Conservation (phyloP, 345 rosid species). For the Conringia planisiliqua region DNA sequence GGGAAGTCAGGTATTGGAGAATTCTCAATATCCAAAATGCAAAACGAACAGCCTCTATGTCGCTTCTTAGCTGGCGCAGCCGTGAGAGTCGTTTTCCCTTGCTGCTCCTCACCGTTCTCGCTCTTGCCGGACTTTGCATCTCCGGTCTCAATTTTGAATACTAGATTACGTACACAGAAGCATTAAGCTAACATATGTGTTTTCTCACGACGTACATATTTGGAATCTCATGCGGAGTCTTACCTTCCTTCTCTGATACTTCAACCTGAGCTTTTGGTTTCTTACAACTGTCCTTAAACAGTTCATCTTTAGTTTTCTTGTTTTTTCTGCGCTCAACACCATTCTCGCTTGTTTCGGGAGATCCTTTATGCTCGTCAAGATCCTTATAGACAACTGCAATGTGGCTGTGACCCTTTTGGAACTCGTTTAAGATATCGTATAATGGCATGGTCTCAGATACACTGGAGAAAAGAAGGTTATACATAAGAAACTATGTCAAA, state of each 20-base stretch:
- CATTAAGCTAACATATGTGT: background rate
- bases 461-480: conserved; percentile 31
- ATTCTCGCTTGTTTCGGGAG: conserved; percentile 36
- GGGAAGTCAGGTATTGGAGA: conserved; percentile 64
- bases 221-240: conserved; percentile 17
- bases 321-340: conserved; percentile 32
- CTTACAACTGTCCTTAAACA: conserved; percentile 58
- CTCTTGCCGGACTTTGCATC: conserved; percentile 38
- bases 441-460: conserved; percentile 85
- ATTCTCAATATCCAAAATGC: conserved; percentile 85
- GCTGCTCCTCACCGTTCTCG: conserved; percentile 41
- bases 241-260: conserved; percentile 48
- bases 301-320: conserved; percentile 31
- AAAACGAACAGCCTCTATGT: conserved; percentile 84
- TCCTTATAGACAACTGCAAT: conserved; percentile 87
- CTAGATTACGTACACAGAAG: background rate
- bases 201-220: too few relatives aligned
- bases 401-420: conserved; percentile 98
- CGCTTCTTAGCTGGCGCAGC: conserved; percentile 75
- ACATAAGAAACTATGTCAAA: background rate
- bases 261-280: conserved; percentile 42
- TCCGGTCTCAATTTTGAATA: conserved; percentile 35
- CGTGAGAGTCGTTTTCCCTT: conserved; percentile 46
- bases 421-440: conserved; percentile 89
- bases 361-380: conserved; percentile 40